phyloP scores from a whole-genome alignment of 805 yeast species.

The Starmerella geochares region DNA sequence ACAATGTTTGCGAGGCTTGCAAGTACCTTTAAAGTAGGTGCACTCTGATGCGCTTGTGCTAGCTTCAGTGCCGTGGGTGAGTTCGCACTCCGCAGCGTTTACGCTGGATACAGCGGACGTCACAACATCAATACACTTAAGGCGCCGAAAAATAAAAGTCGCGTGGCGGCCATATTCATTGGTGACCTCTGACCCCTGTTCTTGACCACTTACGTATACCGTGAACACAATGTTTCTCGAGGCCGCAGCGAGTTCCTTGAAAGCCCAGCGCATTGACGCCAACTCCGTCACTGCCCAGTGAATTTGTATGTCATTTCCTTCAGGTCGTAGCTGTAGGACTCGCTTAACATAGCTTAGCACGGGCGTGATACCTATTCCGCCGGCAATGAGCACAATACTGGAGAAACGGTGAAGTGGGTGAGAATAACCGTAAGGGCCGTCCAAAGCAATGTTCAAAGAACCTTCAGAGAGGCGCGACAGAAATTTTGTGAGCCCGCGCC shows the following conservation, averaged over 20 bases:
- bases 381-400: constrained; percentile 39
- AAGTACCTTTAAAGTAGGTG: too few relatives aligned
- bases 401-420: constrained; percentile 32
- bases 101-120: background rate
- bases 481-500: constrained; percentile 19
- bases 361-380: constrained; percentile 56
- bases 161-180: background rate
- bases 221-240: background rate
- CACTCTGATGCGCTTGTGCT: too few relatives aligned
- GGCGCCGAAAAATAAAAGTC: background rate
- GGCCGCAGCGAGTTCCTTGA: constrained; percentile 4
- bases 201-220: background rate
- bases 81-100: background rate
- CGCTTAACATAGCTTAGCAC: constrained; percentile 26
- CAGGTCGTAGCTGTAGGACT: background rate
- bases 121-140: constrained; percentile 5
- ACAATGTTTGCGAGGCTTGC: too few relatives aligned
- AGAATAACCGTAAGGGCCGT: constrained; percentile 48
- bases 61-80: background rate
- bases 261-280: constrained; percentile 13
- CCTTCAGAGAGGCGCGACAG: constrained; percentile 14
- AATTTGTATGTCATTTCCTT: constrained; percentile 1
- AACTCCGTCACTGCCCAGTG: constrained; percentile 21
- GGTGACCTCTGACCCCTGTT: background rate
- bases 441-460: constrained; percentile 38